Evolutionary conservation across 306 rosid species (phyloP).

Genomic region (Rosa rugosa): DNA sequence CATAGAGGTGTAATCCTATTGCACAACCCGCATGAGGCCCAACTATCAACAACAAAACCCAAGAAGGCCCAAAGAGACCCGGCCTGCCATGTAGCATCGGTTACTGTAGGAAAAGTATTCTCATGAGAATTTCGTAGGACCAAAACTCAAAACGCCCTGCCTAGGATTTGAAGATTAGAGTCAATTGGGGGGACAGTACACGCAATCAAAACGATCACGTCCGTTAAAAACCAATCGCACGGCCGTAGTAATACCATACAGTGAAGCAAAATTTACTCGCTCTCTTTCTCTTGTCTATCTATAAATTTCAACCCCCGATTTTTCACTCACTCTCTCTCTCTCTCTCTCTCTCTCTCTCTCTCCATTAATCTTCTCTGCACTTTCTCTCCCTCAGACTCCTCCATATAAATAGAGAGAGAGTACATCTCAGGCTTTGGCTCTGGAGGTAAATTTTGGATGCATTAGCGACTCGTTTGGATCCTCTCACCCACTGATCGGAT

Average conservation of each 20-base stretch:
- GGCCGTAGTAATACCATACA: not conserved
- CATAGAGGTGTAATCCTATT: no score
- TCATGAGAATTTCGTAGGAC: no score
- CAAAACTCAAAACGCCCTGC: not conserved
- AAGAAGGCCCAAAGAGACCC: no score
- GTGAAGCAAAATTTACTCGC: not conserved
- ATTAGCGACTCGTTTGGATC: conserved; percentile 19
- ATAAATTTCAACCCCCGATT: conserved; percentile 1
- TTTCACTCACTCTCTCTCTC: not conserved
- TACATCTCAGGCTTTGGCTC: not conserved
- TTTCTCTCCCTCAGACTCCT: not conserved
- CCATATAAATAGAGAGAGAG: not conserved
- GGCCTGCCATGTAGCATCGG: no score
- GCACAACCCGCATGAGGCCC: no score
- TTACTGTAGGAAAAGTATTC: no score
- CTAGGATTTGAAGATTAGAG: not conserved
- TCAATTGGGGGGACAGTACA: not conserved
- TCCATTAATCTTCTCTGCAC: not conserved
- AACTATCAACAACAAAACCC: no score
- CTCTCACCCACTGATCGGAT: conserved; percentile 37
- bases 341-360: conserved; percentile 1
- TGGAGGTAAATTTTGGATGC: conserved; percentile 32
- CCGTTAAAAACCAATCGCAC: conserved; percentile 9
- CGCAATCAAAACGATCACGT: not conserved
- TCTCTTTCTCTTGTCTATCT: conserved; percentile 2